phyloP scores from a whole-genome alignment of 441 rosid species.

The Macaranga tanarius region DNA sequence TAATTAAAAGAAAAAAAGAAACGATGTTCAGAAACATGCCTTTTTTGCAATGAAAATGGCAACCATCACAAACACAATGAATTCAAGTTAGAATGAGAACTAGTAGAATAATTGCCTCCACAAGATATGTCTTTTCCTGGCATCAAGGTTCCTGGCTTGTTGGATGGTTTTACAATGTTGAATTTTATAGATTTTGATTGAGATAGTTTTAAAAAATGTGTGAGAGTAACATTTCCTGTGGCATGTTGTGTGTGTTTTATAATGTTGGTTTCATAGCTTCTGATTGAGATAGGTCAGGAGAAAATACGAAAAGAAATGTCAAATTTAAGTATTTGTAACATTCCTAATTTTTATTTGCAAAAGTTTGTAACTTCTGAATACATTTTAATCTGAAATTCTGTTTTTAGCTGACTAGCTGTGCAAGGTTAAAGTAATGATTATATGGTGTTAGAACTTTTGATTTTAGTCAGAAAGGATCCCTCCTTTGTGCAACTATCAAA shows the following conservation, averaged over 20 bases:
- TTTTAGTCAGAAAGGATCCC: neutral
- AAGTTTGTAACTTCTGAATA: neutral
- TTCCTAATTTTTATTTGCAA: neutral
- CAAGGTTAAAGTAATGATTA: neutral
- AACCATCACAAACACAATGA: neutral
- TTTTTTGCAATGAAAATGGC: neutral
- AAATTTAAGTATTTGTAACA: neutral
- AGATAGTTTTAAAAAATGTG: neutral
- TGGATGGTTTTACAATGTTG: neutral
- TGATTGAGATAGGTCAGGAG: neutral
- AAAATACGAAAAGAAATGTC: neutral
- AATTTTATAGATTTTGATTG: neutral
- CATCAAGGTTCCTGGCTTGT: neutral
- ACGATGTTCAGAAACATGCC: too few species aligned
- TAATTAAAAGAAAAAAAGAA: neutral
- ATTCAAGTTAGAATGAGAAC: conserved; percentile 2
- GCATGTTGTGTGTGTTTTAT: neutral
- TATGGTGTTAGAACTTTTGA: too few species aligned
- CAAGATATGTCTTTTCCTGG: neutral
- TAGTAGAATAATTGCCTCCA: neutral
- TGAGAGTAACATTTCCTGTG: neutral
- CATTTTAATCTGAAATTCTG: neutral
- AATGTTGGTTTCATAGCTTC: neutral
- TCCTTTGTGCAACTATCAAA: neutral
- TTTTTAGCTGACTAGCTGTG: neutral